Conservation (phyloP, 495 filamentous ascomycete genomes). For the Patellaria atrata region DNA sequence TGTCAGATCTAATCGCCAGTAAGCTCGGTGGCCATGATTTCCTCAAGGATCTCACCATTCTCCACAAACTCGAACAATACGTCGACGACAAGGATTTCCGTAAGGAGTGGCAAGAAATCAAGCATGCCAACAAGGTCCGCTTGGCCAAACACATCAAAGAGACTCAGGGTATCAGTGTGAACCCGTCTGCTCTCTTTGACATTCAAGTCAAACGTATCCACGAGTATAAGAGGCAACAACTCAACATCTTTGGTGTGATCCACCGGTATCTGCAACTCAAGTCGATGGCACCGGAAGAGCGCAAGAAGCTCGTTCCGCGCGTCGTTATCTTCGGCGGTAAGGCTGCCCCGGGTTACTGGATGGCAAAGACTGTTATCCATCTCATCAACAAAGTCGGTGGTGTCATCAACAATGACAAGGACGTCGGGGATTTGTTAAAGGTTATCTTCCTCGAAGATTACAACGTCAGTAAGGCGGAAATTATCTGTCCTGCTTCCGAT, state of each 20-base stretch:
- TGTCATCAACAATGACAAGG: conserved; percentile 84
- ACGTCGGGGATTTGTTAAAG: conserved; percentile 88
- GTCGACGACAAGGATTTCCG: conserved; percentile 80
- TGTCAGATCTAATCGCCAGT: conserved; percentile 82
- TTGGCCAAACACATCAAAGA: conserved; percentile 83
- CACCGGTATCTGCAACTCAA: conserved; percentile 88
- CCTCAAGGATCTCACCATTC: conserved; percentile 71
- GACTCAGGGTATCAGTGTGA: conserved; percentile 62
- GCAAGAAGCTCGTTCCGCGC: conserved; percentile 77
- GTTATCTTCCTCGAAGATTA: conserved; percentile 97
- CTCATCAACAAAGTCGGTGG: conserved; percentile 82
- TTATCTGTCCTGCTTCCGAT: conserved; percentile 87
- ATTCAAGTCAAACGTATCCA: conserved; percentile 98
- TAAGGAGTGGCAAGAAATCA: conserved; percentile 83
- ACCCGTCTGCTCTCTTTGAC: conserved; percentile 81
- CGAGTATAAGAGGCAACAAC: conserved; percentile 97
- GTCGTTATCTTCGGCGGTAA: conserved; percentile 97
- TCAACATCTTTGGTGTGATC: conserved; percentile 98
- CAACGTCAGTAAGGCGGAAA: conserved; percentile 97
- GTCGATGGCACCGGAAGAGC: conserved; percentile 63
- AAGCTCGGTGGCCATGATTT: conserved; percentile 73
- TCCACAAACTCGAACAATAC: conserved; percentile 68
- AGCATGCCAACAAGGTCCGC: conserved; percentile 61
- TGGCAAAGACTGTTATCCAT: conserved; percentile 98
- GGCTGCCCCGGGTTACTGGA: conserved; percentile 97